Base-by-base conservation (phyloP, 1,139 yeast genomes). In the Eremothecium sinecaudum region DNA sequence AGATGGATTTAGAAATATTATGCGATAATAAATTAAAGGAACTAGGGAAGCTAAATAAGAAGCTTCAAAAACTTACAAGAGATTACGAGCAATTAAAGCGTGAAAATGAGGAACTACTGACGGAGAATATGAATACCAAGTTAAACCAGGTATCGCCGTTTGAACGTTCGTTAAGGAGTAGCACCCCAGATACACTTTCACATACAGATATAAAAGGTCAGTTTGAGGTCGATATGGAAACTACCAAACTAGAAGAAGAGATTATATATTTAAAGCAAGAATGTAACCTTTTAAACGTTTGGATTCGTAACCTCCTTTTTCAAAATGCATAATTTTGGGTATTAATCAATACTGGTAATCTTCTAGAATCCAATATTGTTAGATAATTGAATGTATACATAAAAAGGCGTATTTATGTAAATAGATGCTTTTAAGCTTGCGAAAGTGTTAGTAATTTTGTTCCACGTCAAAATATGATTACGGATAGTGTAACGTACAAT, bases 171-270 rank as follows among this genome's bases (percentile, higher is more conserved):
- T 9, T 18, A 14, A n/a, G n/a, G 30, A 17, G 14, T 3, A 17
- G n/a, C 8, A 27, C 30, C 3, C 30, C 30, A 11, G 30, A 15
- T 4, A 27, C 30, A 16, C 30, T 21, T 4, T 5, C 8, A 11
- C 21, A 17, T 9, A 4, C 21, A 6, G 30, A 27, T 4, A 10
- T n/a, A n/a, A 27, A 27, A 14, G n/a, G 21, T 16, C 28, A 24
- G 15, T 11, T 15, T 5, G 13, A 15, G n/a, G 15, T 15, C 12
- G 28, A 24, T 4, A n/a, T n/a, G n/a, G n/a, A n/a, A n/a, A 17
- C 30, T 27, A 9, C 19, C 9, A 27, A 4, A 21, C 17, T 27
- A 14, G 30, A 27, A 14, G 30, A 27, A 7, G 30, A 27, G 30
- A 27, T 27, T 10, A 27, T n/a, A 14, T 18, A n/a, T 17, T 18